Evolutionary conservation across 352 stramenopile species (phyloP), one percentile per base, ranked within the genome.

Genomic region (Phytopythium chamaehyphon): DNA sequence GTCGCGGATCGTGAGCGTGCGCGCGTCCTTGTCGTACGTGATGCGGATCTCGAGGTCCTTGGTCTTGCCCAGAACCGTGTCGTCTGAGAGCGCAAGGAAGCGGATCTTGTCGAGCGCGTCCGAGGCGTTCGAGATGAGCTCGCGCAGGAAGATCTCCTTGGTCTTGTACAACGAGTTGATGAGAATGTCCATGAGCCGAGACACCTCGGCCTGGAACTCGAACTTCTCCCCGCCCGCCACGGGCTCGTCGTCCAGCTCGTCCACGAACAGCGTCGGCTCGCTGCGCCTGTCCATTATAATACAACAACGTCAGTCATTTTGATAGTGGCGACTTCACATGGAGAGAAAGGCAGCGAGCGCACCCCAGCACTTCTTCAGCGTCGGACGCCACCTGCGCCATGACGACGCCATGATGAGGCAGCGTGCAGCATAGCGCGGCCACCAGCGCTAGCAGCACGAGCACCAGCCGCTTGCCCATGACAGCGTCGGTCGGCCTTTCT

Each of bases 21-120:
- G 81, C n/a, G 76, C 80, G 33, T 98, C 90, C 56, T 83, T 78
- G 79, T 99, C 94, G 58, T 97, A 98, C 62, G 88, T 96, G 71
- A 99, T 98, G 55, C 90, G 87, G 55, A 99, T 97, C 40, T 98
- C 89, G 23, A 99, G 69, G 54, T 98, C 86, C 35, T 89, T 86
- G 47, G 88, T 74, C 15, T 83, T 73, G 55, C 73, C 77, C 35
- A 90, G 52, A 31, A 88, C 59, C 57, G 77, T 68, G 40, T 82
- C 84, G 55, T 98, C 90, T 26, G 92, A 98, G 16, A 99, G 74
- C 24, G 90, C 78, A 15, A 99, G 66, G 83, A 99, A 99, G 42
- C 97, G 92, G 54, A 99, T 97, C 83, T 99, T 99, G 80, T 99
- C 97, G 16, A 98, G 77, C 12, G 96, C 96, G 68, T 99, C 97